A percentile compares a stretch with the other conserved stretches of the same genome.
These are phyloP conservation scores for Neurospora pannonica DNA, from an alignment of 495 filamentous ascomycete genomes.

Conservation along the genomic window DNA sequence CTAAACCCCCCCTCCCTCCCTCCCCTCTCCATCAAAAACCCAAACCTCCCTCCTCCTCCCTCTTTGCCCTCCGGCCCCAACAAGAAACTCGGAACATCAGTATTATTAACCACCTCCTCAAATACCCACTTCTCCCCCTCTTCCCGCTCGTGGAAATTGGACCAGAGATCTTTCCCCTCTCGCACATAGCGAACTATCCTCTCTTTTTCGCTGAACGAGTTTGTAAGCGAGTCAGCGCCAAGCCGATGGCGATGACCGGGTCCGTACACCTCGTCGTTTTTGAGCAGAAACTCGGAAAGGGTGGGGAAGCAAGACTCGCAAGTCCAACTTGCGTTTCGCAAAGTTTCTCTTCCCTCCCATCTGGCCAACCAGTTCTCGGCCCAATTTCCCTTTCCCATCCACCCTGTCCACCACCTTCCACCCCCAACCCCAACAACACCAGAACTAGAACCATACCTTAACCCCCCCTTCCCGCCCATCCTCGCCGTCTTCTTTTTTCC, in stretches of 20 bases:
- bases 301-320: slow-evolving; percentile 46
- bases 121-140: slow-evolving; percentile 30
- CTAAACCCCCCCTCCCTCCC: slow-evolving; percentile 29
- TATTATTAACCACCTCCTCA: slow-evolving; percentile 33
- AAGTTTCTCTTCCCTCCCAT: slow-evolving; percentile 26
- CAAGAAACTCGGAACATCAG: slow-evolving; percentile 36
- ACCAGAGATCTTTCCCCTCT: slow-evolving; percentile 42
- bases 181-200: slow-evolving; percentile 39
- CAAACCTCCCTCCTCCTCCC: slow-evolving; percentile 21
- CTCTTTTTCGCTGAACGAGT: slow-evolving; percentile 26
- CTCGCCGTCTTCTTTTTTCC: slow-evolving; percentile 35
- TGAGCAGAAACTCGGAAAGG: slow-evolving; percentile 40
- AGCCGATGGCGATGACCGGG: slow-evolving; percentile 27
- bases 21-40: slow-evolving; percentile 30
- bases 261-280: slow-evolving; percentile 44
- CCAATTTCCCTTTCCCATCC: background rate
- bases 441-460: slow-evolving; percentile 19
- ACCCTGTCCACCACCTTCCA: background rate
- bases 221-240: background rate
- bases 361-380: background rate
- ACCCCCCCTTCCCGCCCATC: slow-evolving; percentile 38
- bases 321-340: slow-evolving; percentile 44
- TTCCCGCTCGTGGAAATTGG: slow-evolving; percentile 1
- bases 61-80: slow-evolving; percentile 4
- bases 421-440: background rate